Evolutionary conservation across 352 stramenopile species (phyloP).

Genomic region (Globisporangium sylvaticum): DNA sequence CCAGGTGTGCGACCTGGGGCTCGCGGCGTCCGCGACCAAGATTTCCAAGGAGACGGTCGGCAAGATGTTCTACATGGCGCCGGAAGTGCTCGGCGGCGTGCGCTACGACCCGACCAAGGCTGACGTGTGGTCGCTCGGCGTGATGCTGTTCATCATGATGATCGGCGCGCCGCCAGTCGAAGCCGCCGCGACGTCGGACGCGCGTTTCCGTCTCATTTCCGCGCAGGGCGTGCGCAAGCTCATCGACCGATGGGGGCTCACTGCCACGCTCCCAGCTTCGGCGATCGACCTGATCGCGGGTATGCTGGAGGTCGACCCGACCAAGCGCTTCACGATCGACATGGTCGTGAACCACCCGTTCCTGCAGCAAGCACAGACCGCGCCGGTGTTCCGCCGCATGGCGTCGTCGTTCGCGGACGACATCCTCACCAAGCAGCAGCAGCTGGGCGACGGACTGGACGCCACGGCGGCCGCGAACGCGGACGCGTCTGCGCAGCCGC

Average conservation of each 20-base stretch:
- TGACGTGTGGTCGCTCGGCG: slow-evolving; percentile 82
- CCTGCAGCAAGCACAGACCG: slow-evolving; percentile 21
- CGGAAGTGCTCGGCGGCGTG: slow-evolving; percentile 61
- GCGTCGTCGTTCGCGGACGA: slow-evolving; percentile 25
- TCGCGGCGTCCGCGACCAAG: slow-evolving; percentile 48
- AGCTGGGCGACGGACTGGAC: slow-evolving; percentile 12
- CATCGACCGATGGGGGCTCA: slow-evolving; percentile 67
- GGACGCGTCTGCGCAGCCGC: background rate
- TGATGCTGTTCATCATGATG: slow-evolving; percentile 87
- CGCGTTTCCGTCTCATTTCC: slow-evolving; percentile 61
- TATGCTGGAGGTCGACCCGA: slow-evolving; percentile 62
- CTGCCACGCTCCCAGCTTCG: slow-evolving; percentile 38
- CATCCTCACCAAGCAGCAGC: slow-evolving; percentile 17
- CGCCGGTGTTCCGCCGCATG: slow-evolving; percentile 20
- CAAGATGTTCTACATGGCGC: slow-evolving; percentile 87
- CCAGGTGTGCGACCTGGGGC: slow-evolving; percentile 81
- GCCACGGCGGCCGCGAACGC: background rate
- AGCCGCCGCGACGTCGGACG: slow-evolving; percentile 46
- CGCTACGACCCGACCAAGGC: slow-evolving; percentile 71
- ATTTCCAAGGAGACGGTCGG: slow-evolving; percentile 55
- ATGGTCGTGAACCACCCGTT: slow-evolving; percentile 64
- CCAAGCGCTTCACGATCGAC: slow-evolving; percentile 52
- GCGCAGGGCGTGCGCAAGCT: slow-evolving; percentile 56
- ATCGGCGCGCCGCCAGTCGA: slow-evolving; percentile 62
- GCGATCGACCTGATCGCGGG: slow-evolving; percentile 59